Base-by-base conservation (phyloP, 805 yeast species). In the Myxozyma melibiosi region DNA sequence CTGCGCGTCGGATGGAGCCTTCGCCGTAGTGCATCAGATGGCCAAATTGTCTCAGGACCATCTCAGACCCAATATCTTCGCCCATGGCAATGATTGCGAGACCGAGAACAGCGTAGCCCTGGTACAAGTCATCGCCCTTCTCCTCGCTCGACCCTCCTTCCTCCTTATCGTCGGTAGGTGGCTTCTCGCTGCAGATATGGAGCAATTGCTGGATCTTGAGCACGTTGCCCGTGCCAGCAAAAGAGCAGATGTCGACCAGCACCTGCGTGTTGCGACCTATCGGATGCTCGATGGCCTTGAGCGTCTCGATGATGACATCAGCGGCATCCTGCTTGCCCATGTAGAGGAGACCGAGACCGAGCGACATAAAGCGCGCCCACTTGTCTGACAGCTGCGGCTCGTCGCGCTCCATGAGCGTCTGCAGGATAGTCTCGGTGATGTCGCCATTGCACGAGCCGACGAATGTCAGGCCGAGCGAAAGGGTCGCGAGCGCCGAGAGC, bases 1-100 rank as follows among this genome's bases (percentile, higher is more conserved):
- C 98, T 18, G 97, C 91, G 67, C 96, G 83, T 67, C 91, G 86
- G 59, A 94, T 88, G 59, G 88, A 80, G 22, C 94, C 84, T 67
- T 89, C 91, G 58, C 99, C 99, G 71, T 94, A 94, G 72, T 94
- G 99, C 96, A 94, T 90, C 72, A 94, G 79, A 73, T 94, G 99
- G 45, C 96, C 91, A 72, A 92, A 92, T 73, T 94, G 99, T 71
- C 99, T 91, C 69, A 92, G 76, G 8, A 92, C 86, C 99, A 94
- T 94, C 66, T 92, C 97, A 73, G 88, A 95, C 33, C 99, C 99
- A 71, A 94, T 88, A 64, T 89, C 96, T 74, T 94, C 99, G 62
- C 99, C 99, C 87, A 94, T 85, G 13, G 97, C 94, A 67, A 95
- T 88, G 63, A 88, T 80, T 0, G 97, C 99, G 64, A 94, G 81